phyloP scores from a whole-genome alignment of 495 filamentous ascomycete species.

The Podospora sp. region DNA sequence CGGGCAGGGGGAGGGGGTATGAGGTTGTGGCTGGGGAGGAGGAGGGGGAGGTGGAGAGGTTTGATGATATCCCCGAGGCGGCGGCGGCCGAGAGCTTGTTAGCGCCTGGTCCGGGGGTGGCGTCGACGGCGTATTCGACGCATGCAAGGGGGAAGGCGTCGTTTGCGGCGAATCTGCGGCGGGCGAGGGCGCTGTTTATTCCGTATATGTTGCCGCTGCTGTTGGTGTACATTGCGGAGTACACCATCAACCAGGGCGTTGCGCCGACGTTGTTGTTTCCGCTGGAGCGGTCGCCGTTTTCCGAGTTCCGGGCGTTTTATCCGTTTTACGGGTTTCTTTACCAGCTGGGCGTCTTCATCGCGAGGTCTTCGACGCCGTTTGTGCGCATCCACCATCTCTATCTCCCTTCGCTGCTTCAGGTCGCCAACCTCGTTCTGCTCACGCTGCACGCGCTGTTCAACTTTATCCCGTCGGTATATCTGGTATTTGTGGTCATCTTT shows the following conservation, averaged over 20 bases:
- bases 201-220: conserved; percentile 85
- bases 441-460: conserved; percentile 72
- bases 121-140: conserved; percentile 33
- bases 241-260: conserved; percentile 94
- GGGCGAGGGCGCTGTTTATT: conserved; percentile 49
- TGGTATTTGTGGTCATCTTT: conserved; percentile 83
- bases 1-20: conserved; percentile 44
- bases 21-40: conserved; percentile 45
- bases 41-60: conserved; percentile 25
- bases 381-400: conserved; percentile 80
- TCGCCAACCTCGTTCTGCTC: conserved; percentile 73
- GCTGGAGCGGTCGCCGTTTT: conserved; percentile 71
- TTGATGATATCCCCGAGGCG: conserved; percentile 35
- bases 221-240: conserved; percentile 92
- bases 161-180: conserved; percentile 52
- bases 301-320: conserved; percentile 83
- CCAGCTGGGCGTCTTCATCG: conserved; percentile 91
- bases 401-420: conserved; percentile 79
- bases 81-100: conserved; percentile 43
- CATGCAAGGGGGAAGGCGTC: conserved; percentile 28
- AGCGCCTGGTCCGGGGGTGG: conserved; percentile 33
- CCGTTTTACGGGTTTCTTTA: conserved; percentile 90
- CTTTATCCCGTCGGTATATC: conserved; percentile 80
- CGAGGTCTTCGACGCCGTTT: conserved; percentile 86
- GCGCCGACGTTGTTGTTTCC: conserved; percentile 88